Percentiles rank a stretch among this genome's conserved stretches.
These are phyloP conservation scores for Epichloe hybrida DNA, from an alignment of 2,329 filamentous ascomycete species.

Conservation along the genomic window DNA sequence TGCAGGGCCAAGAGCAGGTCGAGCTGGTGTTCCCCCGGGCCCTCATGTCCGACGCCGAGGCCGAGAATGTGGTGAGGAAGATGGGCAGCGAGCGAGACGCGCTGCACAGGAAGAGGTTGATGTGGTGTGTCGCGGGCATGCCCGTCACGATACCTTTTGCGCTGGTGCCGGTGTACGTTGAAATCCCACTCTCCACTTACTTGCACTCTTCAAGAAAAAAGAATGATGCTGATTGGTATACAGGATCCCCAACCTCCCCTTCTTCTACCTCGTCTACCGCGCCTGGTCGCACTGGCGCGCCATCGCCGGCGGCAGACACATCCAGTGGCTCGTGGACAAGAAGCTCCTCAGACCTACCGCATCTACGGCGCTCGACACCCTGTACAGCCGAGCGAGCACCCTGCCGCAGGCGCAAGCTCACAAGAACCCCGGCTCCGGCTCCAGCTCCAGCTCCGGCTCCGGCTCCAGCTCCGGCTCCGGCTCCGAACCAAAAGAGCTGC, in stretches of 20 bases:
- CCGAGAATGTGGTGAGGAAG: conserved; percentile 50
- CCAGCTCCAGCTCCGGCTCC: no score
- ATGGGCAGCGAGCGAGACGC: conserved; percentile 70
- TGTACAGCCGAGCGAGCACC: conserved; percentile 45
- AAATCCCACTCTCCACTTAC: background rate
- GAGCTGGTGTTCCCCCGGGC: conserved; percentile 69
- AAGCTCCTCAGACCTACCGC: conserved; percentile 54
- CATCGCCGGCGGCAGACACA: conserved; percentile 67
- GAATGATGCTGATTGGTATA: background rate
- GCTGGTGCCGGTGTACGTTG: conserved; percentile 62
- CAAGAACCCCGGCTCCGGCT: background rate
- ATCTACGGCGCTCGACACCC: conserved; percentile 55
- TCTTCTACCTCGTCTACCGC: conserved; percentile 89
- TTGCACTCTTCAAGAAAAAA: background rate
- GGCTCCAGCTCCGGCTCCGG: no score
- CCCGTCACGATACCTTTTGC: conserved; percentile 71
- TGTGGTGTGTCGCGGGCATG: conserved; percentile 71
- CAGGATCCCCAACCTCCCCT: conserved; percentile 84
- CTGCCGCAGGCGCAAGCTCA: background rate
- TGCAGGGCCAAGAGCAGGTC: conserved; percentile 43
- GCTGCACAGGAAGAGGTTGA: conserved; percentile 62
- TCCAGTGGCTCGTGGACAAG: conserved; percentile 68
- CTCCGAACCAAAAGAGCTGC: conserved; percentile 14
- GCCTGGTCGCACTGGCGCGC: conserved; percentile 89
- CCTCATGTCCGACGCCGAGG: conserved; percentile 50